A percentile compares a stretch with the other conserved stretches of the same genome.
Conservation (phyloP, 352 stramenopile species). For the Phytophthora brassicae region DNA sequence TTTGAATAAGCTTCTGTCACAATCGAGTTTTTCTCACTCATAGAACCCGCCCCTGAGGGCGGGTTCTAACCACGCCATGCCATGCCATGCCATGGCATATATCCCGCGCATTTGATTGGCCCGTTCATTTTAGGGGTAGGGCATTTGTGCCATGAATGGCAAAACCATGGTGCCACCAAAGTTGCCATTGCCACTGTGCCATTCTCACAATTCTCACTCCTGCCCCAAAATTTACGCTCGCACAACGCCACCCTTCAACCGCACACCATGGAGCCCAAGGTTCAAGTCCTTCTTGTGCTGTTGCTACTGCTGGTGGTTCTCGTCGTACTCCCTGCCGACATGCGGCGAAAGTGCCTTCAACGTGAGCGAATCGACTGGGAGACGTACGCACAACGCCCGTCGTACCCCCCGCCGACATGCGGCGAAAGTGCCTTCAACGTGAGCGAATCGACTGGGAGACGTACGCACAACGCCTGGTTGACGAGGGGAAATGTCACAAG, state of each 20-base stretch:
- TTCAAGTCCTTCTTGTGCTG: background rate
- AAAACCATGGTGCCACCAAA: background rate
- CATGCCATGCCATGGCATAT: background rate
- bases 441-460: background rate
- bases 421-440: too few species aligned
- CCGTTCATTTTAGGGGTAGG: background rate
- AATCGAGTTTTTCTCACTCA: too few species aligned
- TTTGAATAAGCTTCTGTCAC: too few species aligned
- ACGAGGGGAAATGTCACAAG: constrained; percentile 1
- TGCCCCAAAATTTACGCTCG: background rate
- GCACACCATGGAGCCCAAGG: background rate
- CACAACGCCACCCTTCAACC: background rate
- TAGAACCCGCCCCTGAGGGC: too few species aligned
- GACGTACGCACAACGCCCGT: too few species aligned
- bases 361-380: too few species aligned
- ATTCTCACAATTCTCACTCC: background rate
- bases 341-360: too few species aligned
- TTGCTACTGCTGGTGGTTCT: background rate
- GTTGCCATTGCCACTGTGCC: background rate
- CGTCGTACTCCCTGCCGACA: background rate
- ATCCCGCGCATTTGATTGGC: background rate
- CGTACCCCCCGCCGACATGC: too few species aligned
- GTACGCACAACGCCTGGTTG: background rate
- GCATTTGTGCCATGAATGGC: background rate
- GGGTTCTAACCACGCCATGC: background rate